phyloP scores from a whole-genome alignment of 2,329 filamentous ascomycete species.

The Pseudogymnoascus sp. region DNA sequence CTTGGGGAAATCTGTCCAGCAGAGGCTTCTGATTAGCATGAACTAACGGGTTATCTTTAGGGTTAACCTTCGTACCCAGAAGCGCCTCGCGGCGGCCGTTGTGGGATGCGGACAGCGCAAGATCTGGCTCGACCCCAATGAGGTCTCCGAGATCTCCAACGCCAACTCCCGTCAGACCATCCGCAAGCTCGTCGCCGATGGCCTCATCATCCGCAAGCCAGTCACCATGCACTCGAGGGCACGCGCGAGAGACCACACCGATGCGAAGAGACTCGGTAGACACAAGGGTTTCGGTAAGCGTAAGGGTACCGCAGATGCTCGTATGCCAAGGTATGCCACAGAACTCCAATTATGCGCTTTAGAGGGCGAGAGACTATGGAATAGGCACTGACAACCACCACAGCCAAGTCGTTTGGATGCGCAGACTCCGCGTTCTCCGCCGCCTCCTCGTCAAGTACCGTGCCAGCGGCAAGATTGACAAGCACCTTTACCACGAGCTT shows the following conservation, averaged over 20 bases:
- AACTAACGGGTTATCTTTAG: constrained; percentile 38
- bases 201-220: constrained; percentile 99
- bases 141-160: constrained; percentile 98
- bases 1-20: not conserved
- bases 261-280: constrained; percentile 87
- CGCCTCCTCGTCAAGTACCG: constrained; percentile 99
- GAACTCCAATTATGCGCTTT: not conserved
- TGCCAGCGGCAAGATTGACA: constrained; percentile 99
- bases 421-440: constrained; percentile 97
- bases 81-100: constrained; percentile 98
- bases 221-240: constrained; percentile 99
- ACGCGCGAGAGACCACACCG: constrained; percentile 90
- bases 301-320: constrained; percentile 99
- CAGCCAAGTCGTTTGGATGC: constrained; percentile 98
- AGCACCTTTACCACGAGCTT: constrained; percentile 99
- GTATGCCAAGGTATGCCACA: constrained; percentile 85
- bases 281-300: constrained; percentile 99
- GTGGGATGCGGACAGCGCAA: constrained; percentile 99
- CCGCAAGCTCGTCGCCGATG: constrained; percentile 99
- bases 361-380: constrained; percentile 7
- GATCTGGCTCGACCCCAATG: constrained; percentile 99
- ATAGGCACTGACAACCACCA: constrained; percentile 23
- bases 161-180: constrained; percentile 99
- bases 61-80: constrained; percentile 99
- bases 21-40: not conserved